Evolutionary conservation across 2,329 filamentous ascomycete species (phyloP).

Genomic region (Curvularia eragrostidis): DNA sequence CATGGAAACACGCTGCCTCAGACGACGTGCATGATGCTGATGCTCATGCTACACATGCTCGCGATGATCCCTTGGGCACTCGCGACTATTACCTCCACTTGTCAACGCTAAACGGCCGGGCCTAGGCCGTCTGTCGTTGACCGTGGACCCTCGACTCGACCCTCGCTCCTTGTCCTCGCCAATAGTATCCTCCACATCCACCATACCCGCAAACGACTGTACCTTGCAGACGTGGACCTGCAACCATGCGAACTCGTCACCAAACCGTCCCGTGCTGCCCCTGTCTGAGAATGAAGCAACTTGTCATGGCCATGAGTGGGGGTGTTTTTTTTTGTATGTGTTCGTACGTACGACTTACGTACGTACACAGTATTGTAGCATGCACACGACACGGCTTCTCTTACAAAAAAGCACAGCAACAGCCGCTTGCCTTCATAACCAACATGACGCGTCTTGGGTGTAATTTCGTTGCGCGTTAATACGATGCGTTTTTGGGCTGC

Average conservation of each 20-base stretch:
- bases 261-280: constrained; percentile 15
- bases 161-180: constrained; percentile 18
- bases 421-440: constrained; percentile 1
- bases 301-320: constrained; percentile 11
- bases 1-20: constrained; percentile 4
- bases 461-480: background rate
- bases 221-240: constrained; percentile 24
- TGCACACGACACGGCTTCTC: constrained; percentile 14
- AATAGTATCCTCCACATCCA: constrained; percentile 20
- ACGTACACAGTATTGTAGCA: too few species aligned
- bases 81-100: background rate
- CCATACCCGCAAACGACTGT: constrained; percentile 17
- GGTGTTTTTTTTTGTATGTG: too few species aligned
- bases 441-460: constrained; percentile 6
- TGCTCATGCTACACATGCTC: background rate
- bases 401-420: constrained; percentile 19
- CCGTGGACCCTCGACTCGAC: constrained; percentile 18
- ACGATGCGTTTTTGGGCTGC: background rate
- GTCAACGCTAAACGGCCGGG: constrained; percentile 6
- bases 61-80: background rate
- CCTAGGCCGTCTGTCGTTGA: constrained; percentile 7
- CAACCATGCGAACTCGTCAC: constrained; percentile 18
- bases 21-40: background rate
- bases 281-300: constrained; percentile 9
- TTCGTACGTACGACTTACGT: too few species aligned